These are phyloP conservation scores for Fulvia fulva DNA, from an alignment of 2,329 filamentous ascomycete genomes.

Conservation along the genomic window DNA sequence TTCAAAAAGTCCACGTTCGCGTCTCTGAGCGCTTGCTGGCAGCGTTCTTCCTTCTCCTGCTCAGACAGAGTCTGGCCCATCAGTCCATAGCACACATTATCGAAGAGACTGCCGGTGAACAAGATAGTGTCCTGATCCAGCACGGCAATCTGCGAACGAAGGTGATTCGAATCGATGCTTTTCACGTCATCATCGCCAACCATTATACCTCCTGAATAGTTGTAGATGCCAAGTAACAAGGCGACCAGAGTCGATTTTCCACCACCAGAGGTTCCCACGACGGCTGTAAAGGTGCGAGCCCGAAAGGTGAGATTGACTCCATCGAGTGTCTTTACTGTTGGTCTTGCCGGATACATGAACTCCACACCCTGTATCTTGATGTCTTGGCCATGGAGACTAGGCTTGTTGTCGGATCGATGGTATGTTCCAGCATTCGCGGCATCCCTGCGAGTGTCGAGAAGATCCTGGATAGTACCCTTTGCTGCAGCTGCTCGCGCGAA, in stretches of 20 bases:
- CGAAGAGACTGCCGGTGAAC: conserved; percentile 43
- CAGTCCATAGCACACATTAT: conserved; percentile 43
- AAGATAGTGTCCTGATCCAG: conserved; percentile 46
- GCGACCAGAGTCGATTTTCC: conserved; percentile 45
- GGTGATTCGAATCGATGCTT: conserved; percentile 32
- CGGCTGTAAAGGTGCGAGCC: conserved; percentile 41
- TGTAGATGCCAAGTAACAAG: conserved; percentile 42
- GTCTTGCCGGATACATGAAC: conserved; percentile 45
- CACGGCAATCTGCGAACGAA: conserved; percentile 42
- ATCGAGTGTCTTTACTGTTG: conserved; percentile 39
- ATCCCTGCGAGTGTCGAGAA: conserved; percentile 37
- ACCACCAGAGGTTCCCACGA: conserved; percentile 43
- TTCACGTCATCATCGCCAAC: conserved; percentile 41
- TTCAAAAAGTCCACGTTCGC: conserved; percentile 44
- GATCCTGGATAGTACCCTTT: conserved; percentile 42
- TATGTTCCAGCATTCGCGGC: conserved; percentile 21
- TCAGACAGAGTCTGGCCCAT: conserved; percentile 20
- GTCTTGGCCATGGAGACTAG: conserved; percentile 24
- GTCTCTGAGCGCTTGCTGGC: conserved; percentile 34
- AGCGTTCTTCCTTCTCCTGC: conserved; percentile 25
- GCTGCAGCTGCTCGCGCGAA: conserved; percentile 53
- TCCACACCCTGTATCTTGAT: conserved; percentile 38
- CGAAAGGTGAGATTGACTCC: conserved; percentile 35
- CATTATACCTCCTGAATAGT: conserved; percentile 38
- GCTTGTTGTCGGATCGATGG: conserved; percentile 26